A percentile compares a stretch with the other conserved stretches of the same genome.
These are phyloP conservation scores for Mycena floridula DNA, from an alignment of 768 basidiomycete species.

Conservation along the genomic window DNA sequence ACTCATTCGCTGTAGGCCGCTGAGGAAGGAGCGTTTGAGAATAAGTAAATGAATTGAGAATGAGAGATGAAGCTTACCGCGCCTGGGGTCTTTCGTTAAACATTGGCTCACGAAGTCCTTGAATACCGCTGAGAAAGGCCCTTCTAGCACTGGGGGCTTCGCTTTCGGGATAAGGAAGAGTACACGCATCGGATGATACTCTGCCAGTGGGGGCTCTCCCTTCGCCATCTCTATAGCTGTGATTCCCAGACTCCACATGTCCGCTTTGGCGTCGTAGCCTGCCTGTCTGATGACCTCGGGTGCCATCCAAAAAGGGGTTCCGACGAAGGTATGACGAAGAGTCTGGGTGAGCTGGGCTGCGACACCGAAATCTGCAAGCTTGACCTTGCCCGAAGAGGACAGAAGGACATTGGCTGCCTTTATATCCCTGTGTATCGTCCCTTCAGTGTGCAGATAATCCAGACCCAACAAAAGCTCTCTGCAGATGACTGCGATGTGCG, in stretches of 20 bases:
- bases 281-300: conserved; percentile 97
- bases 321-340: conserved; percentile 94
- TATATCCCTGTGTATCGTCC: conserved; percentile 98
- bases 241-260: conserved; percentile 98
- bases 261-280: conserved; percentile 93
- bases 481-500: conserved; percentile 91
- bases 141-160: conserved; percentile 86
- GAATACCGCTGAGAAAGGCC: conserved; percentile 76
- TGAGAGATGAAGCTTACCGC: too few relatives aligned
- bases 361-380: conserved; percentile 97
- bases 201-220: conserved; percentile 92
- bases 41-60: conserved; percentile 1
- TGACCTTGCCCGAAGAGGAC: conserved; percentile 87
- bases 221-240: conserved; percentile 98
- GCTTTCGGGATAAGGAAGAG: conserved; percentile 97
- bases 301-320: conserved; percentile 98
- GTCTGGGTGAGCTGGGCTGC: conserved; percentile 95
- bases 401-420: conserved; percentile 96
- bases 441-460: conserved; percentile 92
- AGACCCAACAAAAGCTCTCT: conserved; percentile 90
- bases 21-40: conserved; percentile 21
- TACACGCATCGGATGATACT: conserved; percentile 98
- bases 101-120: conserved; percentile 91
- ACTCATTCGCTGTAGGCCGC: conserved; percentile 88
- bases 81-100: conserved; percentile 86